These are phyloP conservation scores for Scheffersomyces ergatensis DNA, from an alignment of 805 yeast genomes.

Conservation along the genomic window DNA sequence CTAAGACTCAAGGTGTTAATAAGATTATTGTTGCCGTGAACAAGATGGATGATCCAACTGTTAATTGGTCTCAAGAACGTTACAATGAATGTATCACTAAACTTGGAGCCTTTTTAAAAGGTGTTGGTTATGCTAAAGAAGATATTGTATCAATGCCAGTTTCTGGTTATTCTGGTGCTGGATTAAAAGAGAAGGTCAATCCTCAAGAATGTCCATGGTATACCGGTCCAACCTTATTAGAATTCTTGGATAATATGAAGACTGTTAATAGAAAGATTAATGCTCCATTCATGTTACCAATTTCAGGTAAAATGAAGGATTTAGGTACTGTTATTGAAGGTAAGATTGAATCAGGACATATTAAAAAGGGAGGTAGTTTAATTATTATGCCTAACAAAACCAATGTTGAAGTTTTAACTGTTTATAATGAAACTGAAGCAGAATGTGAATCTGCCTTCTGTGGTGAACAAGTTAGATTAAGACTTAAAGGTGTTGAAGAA, in stretches of 20 bases:
- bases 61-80: constrained; percentile 92
- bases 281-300: constrained; percentile 97
- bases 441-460: constrained; percentile 87
- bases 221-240: constrained; percentile 86
- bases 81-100: constrained; percentile 92
- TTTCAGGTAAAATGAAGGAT: constrained; percentile 92
- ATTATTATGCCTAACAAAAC: constrained; percentile 91
- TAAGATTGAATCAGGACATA: constrained; percentile 93
- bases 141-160: constrained; percentile 95
- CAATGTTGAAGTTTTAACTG: constrained; percentile 78
- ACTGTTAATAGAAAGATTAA: constrained; percentile 81
- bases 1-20: constrained; percentile 98
- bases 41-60: constrained; percentile 99
- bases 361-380: constrained; percentile 73
- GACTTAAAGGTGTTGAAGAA: constrained; percentile 93
- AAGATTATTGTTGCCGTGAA: constrained; percentile 89
- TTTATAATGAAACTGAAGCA: constrained; percentile 92
- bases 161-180: constrained; percentile 97
- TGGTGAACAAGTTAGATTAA: constrained; percentile 96
- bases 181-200: constrained; percentile 82
- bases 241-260: constrained; percentile 80
- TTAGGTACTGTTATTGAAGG: constrained; percentile 98
- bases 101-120: constrained; percentile 72
- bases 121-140: constrained; percentile 85
- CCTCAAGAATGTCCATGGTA: constrained; percentile 86